Conservation (phyloP, 192 early-diverging fungal species). For the Podila epicladia region DNA sequence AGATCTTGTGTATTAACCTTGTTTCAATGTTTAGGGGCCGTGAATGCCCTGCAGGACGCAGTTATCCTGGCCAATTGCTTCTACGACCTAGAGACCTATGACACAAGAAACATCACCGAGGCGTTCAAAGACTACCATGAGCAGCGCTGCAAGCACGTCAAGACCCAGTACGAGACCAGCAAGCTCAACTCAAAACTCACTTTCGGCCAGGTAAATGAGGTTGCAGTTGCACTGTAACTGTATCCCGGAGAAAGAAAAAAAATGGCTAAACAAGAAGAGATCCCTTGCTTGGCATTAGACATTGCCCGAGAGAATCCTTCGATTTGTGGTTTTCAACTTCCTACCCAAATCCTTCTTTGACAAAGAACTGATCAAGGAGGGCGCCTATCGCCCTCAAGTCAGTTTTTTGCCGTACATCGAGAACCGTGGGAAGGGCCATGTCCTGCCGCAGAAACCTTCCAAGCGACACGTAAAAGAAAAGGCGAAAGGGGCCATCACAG, state of each 20-base stretch:
- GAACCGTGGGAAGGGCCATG: neutral
- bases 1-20: too few relatives aligned
- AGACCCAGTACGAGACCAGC: neutral
- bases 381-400: neutral
- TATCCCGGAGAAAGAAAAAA: too few relatives aligned
- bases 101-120: neutral
- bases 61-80: constrained; percentile 14
- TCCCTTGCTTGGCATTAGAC: neutral
- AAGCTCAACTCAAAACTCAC: neutral
- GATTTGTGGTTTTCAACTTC: constrained; percentile 11
- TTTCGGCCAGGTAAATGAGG: neutral
- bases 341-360: neutral
- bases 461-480: neutral
- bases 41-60: constrained; percentile 16
- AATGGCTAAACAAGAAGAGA: too few relatives aligned
- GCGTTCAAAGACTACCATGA: constrained; percentile 4
- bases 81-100: neutral
- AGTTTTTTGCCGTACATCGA: neutral
- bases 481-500: neutral
- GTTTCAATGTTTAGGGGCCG: neutral
- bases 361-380: neutral
- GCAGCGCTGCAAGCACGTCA: constrained; percentile 3
- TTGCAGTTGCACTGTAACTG: neutral
- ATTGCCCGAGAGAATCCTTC: neutral
- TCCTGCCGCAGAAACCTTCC: constrained; percentile 4